Percentiles rank a stretch among this genome's conserved stretches.
phyloP scores from a whole-genome alignment of 805 yeast genomes.

The Wickerhamomyces hampshirensis region DNA sequence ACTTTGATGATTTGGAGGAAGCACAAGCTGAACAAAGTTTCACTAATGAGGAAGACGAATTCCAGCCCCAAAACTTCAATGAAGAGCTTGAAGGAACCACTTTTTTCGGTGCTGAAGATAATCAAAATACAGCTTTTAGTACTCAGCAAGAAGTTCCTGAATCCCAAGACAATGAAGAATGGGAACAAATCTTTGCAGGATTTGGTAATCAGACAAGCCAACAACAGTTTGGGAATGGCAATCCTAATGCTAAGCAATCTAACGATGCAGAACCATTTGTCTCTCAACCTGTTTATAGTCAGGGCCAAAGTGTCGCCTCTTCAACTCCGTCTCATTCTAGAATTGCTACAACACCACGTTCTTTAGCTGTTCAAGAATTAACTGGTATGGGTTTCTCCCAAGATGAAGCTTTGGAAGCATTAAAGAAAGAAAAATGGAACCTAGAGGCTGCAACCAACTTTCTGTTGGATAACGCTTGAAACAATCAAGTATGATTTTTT shows the following conservation, averaged over 20 bases:
- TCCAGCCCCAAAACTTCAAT: slow-evolving; percentile 15
- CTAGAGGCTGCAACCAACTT: slow-evolving; percentile 84
- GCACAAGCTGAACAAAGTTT: slow-evolving; percentile 27
- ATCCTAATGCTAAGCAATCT: slow-evolving; percentile 1
- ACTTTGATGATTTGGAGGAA: slow-evolving; percentile 40
- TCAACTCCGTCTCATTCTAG: slow-evolving; percentile 19
- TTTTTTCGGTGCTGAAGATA: slow-evolving; percentile 21
- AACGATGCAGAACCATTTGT: slow-evolving; percentile 15
- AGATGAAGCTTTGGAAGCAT: slow-evolving; percentile 61
- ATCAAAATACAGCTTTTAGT: neutral
- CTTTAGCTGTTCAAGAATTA: slow-evolving; percentile 67
- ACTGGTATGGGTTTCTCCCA: slow-evolving; percentile 86
- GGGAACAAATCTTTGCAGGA: slow-evolving; percentile 93
- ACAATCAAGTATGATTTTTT: no score
- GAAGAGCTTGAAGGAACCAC: slow-evolving; percentile 20
- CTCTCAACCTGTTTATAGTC: slow-evolving; percentile 8
- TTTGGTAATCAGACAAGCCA: slow-evolving; percentile 53
- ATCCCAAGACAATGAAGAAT: slow-evolving; percentile 54
- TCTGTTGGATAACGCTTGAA: slow-evolving; percentile 61
- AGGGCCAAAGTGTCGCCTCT: slow-evolving; percentile 7
- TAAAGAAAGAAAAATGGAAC: slow-evolving; percentile 66
- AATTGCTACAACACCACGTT: slow-evolving; percentile 42
- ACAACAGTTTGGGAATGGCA: slow-evolving; percentile 11
- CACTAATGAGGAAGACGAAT: slow-evolving; percentile 27
- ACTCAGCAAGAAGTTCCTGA: slow-evolving; percentile 2